Percentiles rank a stretch among this genome's conserved stretches.
Conservation (phyloP, 164 flowering plant genomes). For the Umbilicus rupestris region DNA sequence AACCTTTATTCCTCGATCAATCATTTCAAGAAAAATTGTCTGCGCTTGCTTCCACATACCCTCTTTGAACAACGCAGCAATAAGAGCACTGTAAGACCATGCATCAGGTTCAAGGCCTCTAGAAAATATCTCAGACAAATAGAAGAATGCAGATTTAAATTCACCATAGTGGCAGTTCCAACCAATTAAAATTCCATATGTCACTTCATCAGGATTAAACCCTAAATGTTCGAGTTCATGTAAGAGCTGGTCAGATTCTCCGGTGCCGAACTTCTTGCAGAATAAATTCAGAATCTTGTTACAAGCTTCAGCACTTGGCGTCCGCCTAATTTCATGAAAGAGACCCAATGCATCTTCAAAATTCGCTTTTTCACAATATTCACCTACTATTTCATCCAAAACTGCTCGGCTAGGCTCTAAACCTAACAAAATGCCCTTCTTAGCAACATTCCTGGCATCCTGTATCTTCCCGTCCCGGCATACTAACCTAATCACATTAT, state of each 20-base stretch:
- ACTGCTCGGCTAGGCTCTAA: constrained; percentile 32
- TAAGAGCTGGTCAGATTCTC: constrained; percentile 39
- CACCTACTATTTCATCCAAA: constrained; percentile 41
- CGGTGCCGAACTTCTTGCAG: constrained; percentile 40
- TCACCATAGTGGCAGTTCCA: constrained; percentile 60
- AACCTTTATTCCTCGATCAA: constrained; percentile 38
- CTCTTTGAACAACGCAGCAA: constrained; percentile 48
- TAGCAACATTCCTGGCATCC: constrained; percentile 55
- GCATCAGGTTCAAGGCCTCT: constrained; percentile 48
- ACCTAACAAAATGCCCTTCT: constrained; percentile 31
- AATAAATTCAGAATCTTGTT: constrained; percentile 45
- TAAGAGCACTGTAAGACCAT: constrained; percentile 54
- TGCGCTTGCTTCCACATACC: constrained; percentile 53
- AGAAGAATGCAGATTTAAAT: constrained; percentile 45
- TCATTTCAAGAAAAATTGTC: constrained; percentile 54
- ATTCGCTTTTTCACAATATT: constrained; percentile 62
- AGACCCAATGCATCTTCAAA: constrained; percentile 60
- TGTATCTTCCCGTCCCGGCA: constrained; percentile 50
- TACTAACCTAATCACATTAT: constrained; percentile 32
- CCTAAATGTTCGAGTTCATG: constrained; percentile 45
- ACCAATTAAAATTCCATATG: constrained; percentile 62
- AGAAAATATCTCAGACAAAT: constrained; percentile 54
- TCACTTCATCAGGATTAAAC: constrained; percentile 52
- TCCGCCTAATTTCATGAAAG: constrained; percentile 32
- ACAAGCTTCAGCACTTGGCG: constrained; percentile 40